These are phyloP conservation scores for Petunia axillaris DNA, from an alignment of 257 asterid genomes.

Conservation along the genomic window DNA sequence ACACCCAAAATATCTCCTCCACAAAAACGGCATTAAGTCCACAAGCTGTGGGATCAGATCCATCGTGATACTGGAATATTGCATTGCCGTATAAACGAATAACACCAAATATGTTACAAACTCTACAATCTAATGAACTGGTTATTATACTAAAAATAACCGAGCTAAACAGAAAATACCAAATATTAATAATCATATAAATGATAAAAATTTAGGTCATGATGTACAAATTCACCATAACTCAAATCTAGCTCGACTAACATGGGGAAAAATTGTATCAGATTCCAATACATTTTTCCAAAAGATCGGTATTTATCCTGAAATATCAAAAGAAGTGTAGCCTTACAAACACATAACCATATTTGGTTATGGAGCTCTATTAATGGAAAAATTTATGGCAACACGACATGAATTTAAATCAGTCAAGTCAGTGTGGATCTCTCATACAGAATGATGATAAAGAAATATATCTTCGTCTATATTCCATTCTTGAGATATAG, in stretches of 20 bases:
- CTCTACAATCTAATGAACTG: not conserved
- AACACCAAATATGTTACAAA: not conserved
- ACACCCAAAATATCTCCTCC: not conserved
- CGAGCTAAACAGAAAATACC: too few species aligned
- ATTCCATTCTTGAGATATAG: not conserved
- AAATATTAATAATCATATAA: too few species aligned
- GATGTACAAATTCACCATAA: not conserved
- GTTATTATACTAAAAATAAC: not conserved
- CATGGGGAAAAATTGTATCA: not conserved
- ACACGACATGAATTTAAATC: too few species aligned
- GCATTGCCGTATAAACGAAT: not conserved
- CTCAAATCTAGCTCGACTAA: not conserved
- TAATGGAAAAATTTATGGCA: too few species aligned
- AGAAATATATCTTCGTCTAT: not conserved
- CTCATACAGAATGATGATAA: not conserved
- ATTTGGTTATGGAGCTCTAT: too few species aligned
- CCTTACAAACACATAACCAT: too few species aligned
- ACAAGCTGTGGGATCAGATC: not conserved
- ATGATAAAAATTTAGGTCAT: too few species aligned
- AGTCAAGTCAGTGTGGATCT: too few species aligned
- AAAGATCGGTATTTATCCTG: too few species aligned
- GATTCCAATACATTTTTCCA: not conserved
- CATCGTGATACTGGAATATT: not conserved
- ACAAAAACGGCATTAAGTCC: constrained; percentile 3
- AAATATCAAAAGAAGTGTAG: too few species aligned